These are phyloP conservation scores for Chaetomium sp. DNA, from an alignment of 2,329 filamentous ascomycete genomes.

Conservation along the genomic window DNA sequence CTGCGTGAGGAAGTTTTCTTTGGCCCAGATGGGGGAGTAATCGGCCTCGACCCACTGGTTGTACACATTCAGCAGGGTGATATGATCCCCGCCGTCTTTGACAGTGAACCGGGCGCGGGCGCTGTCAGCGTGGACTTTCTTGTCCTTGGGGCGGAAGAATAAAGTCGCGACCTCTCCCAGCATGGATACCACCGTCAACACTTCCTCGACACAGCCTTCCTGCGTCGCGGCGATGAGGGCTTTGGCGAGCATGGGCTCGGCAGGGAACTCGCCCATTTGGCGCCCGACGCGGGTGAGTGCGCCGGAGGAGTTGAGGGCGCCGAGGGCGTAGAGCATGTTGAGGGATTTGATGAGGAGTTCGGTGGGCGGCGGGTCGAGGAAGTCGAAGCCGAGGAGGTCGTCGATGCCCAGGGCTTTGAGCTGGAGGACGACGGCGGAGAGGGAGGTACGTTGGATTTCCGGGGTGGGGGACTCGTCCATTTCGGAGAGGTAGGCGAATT, in stretches of 20 bases:
- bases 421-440: conserved; percentile 76
- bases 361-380: conserved; percentile 87
- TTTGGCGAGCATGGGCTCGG: conserved; percentile 86
- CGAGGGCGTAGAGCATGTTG: conserved; percentile 85
- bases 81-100: conserved; percentile 84
- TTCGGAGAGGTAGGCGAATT: conserved; percentile 90
- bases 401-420: conserved; percentile 89
- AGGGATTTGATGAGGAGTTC: conserved; percentile 84
- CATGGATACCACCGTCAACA: conserved; percentile 92
- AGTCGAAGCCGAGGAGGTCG: conserved; percentile 88
- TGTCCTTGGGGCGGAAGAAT: conserved; percentile 94
- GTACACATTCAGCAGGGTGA: conserved; percentile 86
- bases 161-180: conserved; percentile 79
- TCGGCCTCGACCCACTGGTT: conserved; percentile 93
- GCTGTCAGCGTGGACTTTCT: conserved; percentile 91
- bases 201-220: conserved; percentile 88
- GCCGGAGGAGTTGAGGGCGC: conserved; percentile 81
- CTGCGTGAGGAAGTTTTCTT: conserved; percentile 91
- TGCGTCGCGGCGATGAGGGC: conserved; percentile 82
- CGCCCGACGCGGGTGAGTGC: conserved; percentile 85
- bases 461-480: conserved; percentile 87
- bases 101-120: conserved; percentile 83
- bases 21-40: conserved; percentile 79
- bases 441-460: conserved; percentile 85
- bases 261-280: conserved; percentile 93